These are phyloP conservation scores for Trichosanthes truncata DNA, from an alignment of 306 rosid species.

Conservation along the genomic window DNA sequence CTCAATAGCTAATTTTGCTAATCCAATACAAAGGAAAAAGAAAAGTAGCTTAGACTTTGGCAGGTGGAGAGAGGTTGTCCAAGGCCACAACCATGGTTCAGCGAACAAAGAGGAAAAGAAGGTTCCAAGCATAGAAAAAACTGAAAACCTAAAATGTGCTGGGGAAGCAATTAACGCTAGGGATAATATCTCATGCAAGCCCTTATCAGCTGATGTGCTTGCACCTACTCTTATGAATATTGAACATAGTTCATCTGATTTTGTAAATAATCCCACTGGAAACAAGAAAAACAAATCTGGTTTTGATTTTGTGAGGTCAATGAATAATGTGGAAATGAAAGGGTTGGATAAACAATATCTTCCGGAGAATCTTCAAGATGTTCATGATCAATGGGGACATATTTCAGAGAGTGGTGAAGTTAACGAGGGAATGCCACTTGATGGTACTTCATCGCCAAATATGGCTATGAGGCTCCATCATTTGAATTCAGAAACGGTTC, in stretches of 20 bases:
- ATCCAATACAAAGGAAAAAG: conserved; percentile 54
- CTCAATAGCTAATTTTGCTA: conserved; percentile 39
- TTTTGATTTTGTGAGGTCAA: not conserved
- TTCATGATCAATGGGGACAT: not conserved
- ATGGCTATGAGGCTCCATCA: conserved; percentile 7
- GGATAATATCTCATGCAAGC: conserved; percentile 14
- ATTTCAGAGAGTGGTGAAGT: not conserved
- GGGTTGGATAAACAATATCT: not conserved
- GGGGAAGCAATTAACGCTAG: conserved; percentile 15
- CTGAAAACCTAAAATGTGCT: conserved; percentile 15
- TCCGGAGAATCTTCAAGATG: not conserved
- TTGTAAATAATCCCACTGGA: not conserved
- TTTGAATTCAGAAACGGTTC: conserved; percentile 12
- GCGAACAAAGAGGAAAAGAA: conserved; percentile 21
- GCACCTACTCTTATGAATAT: not conserved
- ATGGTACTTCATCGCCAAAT: conserved; percentile 11
- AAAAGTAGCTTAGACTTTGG: conserved; percentile 55
- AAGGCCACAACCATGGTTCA: conserved; percentile 23
- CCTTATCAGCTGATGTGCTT: conserved; percentile 16
- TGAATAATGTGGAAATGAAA: not conserved
- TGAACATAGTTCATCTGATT: not conserved
- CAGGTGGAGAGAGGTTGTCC: conserved; percentile 47
- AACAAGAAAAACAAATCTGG: not conserved
- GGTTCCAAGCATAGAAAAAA: conserved; percentile 4
- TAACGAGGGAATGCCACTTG: not conserved